A percentile compares a stretch with the other conserved stretches of the same genome.
phyloP scores from a whole-genome alignment of 2,329 filamentous ascomycete species.

The Botrytis cinerea region DNA sequence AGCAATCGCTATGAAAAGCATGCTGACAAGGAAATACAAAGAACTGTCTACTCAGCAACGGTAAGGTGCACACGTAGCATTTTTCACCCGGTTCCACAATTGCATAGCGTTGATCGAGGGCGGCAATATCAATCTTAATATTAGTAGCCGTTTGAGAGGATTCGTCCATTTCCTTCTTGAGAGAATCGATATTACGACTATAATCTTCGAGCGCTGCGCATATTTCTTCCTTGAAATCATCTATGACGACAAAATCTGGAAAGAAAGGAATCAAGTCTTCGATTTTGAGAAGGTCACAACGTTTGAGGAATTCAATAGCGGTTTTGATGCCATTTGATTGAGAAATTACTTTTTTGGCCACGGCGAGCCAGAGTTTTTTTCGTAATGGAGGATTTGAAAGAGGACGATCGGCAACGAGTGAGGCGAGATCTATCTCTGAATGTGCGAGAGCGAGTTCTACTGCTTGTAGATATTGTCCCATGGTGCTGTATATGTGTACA shows the following conservation, averaged over 20 bases:
- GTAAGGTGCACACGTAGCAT: constrained; percentile 85
- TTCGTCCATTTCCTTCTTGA: constrained; percentile 96
- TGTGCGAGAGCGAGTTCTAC: constrained; percentile 91
- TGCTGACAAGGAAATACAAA: constrained; percentile 99
- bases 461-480: constrained; percentile 91
- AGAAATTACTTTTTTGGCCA: constrained; percentile 90
- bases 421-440: constrained; percentile 84
- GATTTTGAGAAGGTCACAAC: constrained; percentile 88
- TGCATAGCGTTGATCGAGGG: constrained; percentile 84
- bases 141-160: constrained; percentile 83
- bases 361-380: constrained; percentile 93
- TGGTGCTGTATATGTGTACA: constrained; percentile 95
- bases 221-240: constrained; percentile 99
- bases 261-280: constrained; percentile 98
- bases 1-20: constrained; percentile 93
- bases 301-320: constrained; percentile 89
- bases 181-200: constrained; percentile 80
- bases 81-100: constrained; percentile 96
- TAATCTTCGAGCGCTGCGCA: constrained; percentile 93
- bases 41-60: constrained; percentile 86
- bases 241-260: constrained; percentile 96
- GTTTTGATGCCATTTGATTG: constrained; percentile 85
- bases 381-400: constrained; percentile 76
- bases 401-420: constrained; percentile 83
- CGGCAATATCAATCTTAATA: constrained; percentile 86